Evolutionary conservation across 495 filamentous ascomycete genomes (phyloP), one percentile per base, ranked within the genome.

Genomic region (Haplographium delicatum): DNA sequence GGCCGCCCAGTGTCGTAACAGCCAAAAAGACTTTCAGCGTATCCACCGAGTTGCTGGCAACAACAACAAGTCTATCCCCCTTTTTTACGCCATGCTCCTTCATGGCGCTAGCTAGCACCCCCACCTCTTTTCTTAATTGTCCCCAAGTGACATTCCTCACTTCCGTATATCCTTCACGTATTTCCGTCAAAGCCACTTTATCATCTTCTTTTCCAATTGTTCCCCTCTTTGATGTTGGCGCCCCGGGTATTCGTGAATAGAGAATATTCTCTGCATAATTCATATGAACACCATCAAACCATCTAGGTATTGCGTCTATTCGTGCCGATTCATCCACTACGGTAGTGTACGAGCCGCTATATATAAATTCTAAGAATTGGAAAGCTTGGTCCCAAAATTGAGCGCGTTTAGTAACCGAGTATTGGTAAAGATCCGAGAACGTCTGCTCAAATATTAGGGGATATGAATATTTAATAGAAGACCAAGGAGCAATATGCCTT

Each of bases 31-130:
- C 74, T 2, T 75, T 62, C 22, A 87, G 56, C 3, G 86, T 88
- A 60, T 89, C 84, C 33, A 89, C 69, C n/a, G 77, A 81, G 50
- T 90, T 90, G 24, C 78, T 75, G 7, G 78, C 83, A 6, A 89
- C 84, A 11, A 85, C 68, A 4, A 84, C 84, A 15, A 90, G 70
- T 8, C 86, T 76, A 62, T 90, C 86, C 8, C 87, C 87, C 57
- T 77, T 80, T 23, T 57, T 59, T 0, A 91, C 74, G 0, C 87
- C 87, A 22, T 69, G 65, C 2, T 71, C 74, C 44, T 76, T 67
- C 71, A 93, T 71, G 0, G 84, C 87, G 41, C 75, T 73, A 0
- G 81, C 71, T 40, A 89, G 54, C 11, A 53, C 59, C 2, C 72
- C 84, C 1, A 80, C 79, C 10, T 72, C 62, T 44, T 58, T 60